Evolutionary conservation across 768 basidiomycete species (phyloP), one percentile per base, ranked within the genome.

Genomic region (Hygrocybe coccinea): DNA sequence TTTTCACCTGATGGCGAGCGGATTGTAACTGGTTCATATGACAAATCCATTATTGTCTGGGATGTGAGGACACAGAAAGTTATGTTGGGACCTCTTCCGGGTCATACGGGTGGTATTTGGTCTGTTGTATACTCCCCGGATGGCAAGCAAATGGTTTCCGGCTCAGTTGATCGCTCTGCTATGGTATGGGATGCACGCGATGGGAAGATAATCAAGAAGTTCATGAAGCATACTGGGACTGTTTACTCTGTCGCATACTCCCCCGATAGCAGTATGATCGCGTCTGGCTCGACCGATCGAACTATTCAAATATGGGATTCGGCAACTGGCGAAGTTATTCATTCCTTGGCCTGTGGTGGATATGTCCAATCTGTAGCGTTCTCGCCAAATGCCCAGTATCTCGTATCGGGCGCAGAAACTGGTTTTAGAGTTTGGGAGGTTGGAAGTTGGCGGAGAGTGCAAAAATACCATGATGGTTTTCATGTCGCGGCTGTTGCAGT

Each of bases 41-140:
- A 84, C 85, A 62, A 84, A 84, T 29, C 83, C 84, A 64, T 85
- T 83, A 83, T 82, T 84, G 15, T 81, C 82, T 17, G 84, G 84
- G 3, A 79, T 83, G 44, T 81, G 79, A 60, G 76, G 84, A 22
- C 64, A 85, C 55, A 69, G 81, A 9, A 79, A 81, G 34, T 55
- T 70, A 83, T 54, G 79, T 79, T 15, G 77, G 75, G 0, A 73
- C 39, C 39, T 3, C 19, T 41, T 77, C 64, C 66, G 77, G 41
- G 74, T 74, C n/a, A 75, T 78, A 62, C 65, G 71, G n/a, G n/a
- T n/a, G n/a, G n/a, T n/a, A n/a, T n/a, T n/a, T n/a, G 4, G 3
- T 41, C 15, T 11, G 39, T 41, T 21, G 11, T 11, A 3, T 41
- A 4, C 12, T 41, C 39, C 4, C 39, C 11, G 19, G 39, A 41